Evolutionary conservation across 1,139 yeast genomes (phyloP).

Genomic region (Arxiozyma bovina): DNA sequence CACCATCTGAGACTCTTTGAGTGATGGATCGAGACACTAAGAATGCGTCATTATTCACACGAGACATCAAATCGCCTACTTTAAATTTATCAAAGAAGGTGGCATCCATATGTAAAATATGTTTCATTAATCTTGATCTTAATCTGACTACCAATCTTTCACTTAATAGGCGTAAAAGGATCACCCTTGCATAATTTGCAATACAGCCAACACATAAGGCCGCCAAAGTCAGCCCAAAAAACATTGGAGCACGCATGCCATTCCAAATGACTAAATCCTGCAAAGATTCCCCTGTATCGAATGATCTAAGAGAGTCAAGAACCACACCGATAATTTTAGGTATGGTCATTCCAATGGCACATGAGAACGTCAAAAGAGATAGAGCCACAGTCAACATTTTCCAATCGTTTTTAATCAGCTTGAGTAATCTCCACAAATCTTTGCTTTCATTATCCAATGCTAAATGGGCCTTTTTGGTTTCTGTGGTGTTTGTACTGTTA

Average conservation of each 20-base stretch:
- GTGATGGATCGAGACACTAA: constrained; percentile 82
- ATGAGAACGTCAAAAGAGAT: constrained; percentile 48
- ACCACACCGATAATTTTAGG: constrained; percentile 81
- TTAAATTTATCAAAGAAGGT: constrained; percentile 88
- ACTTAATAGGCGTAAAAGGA: constrained; percentile 66
- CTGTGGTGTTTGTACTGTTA: not conserved
- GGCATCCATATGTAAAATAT: constrained; percentile 76
- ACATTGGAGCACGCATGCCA: constrained; percentile 36
- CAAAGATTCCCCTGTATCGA: constrained; percentile 11
- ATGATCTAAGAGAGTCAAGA: constrained; percentile 48
- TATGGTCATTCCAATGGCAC: constrained; percentile 59
- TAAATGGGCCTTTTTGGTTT: constrained; percentile 17
- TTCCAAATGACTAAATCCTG: constrained; percentile 36
- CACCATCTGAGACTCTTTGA: constrained; percentile 85
- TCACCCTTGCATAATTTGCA: constrained; percentile 75
- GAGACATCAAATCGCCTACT: constrained; percentile 86
- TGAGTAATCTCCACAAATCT: constrained; percentile 44
- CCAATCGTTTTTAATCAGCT: constrained; percentile 44
- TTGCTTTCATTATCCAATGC: constrained; percentile 27
- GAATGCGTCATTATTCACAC: constrained; percentile 83
- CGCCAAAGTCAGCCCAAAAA: constrained; percentile 42
- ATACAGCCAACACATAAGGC: constrained; percentile 60
- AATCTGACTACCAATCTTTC: constrained; percentile 80
- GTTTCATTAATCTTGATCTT: constrained; percentile 66
- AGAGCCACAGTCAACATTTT: constrained; percentile 51